phyloP scores from a whole-genome alignment of 495 filamentous ascomycete species.

The Neurospora sp. region DNA sequence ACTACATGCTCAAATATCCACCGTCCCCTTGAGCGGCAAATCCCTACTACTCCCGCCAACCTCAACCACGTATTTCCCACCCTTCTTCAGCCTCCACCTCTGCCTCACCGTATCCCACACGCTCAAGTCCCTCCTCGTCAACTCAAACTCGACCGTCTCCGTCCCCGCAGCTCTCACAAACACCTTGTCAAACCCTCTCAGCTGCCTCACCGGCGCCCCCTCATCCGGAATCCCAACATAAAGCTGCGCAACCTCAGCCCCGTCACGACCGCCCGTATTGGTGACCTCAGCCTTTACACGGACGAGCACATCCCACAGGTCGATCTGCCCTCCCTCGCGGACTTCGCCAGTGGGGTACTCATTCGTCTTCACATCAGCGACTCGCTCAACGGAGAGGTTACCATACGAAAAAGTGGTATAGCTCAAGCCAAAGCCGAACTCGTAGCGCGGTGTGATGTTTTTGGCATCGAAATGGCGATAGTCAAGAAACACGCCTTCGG shows the following conservation, averaged over 20 bases:
- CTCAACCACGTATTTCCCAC: constrained; percentile 32
- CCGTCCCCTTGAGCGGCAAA: constrained; percentile 42
- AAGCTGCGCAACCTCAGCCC: constrained; percentile 51
- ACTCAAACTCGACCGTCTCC: constrained; percentile 37
- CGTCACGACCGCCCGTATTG: constrained; percentile 44
- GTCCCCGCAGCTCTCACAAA: constrained; percentile 32
- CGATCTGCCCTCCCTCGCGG: constrained; percentile 45
- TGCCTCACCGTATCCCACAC: constrained; percentile 54
- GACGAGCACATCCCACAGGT: constrained; percentile 50
- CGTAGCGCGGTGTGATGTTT: constrained; percentile 54
- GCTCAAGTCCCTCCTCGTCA: constrained; percentile 57
- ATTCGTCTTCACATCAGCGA: constrained; percentile 14
- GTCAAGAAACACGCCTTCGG: constrained; percentile 56
- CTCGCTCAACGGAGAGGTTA: constrained; percentile 25
- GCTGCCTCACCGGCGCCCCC: constrained; percentile 38
- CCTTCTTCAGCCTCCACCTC: constrained; percentile 45
- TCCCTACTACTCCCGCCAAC: constrained; percentile 59
- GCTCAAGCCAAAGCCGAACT: constrained; percentile 63
- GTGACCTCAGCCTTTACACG: constrained; percentile 39
- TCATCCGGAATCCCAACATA: constrained; percentile 48
- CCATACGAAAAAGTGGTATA: constrained; percentile 55
- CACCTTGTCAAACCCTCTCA: constrained; percentile 60
- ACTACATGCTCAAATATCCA: constrained; percentile 6
- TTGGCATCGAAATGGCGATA: constrained; percentile 56
- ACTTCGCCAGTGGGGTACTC: constrained; percentile 30